These are phyloP conservation scores for Oxyria digyna DNA, from an alignment of 148 eudicot species.

Conservation along the genomic window DNA sequence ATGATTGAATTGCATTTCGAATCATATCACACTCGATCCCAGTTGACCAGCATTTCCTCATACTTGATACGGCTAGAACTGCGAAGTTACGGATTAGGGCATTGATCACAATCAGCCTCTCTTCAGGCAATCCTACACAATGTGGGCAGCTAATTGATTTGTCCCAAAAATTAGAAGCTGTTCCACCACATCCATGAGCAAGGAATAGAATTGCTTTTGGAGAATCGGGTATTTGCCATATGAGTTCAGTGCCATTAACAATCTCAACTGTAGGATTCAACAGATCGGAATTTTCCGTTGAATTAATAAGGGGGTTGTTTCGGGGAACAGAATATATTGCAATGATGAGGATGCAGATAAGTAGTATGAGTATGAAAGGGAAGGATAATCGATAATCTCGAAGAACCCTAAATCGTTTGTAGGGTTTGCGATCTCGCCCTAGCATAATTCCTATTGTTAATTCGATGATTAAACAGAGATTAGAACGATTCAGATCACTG, in stretches of 20 bases:
- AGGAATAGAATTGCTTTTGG: slow-evolving; percentile 67
- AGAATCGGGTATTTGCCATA: slow-evolving; percentile 69
- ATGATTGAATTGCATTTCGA: slow-evolving; percentile 35
- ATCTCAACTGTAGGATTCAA: slow-evolving; percentile 38
- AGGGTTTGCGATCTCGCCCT: slow-evolving; percentile 2
- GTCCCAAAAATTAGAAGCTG: slow-evolving; percentile 71
- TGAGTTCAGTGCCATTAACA: slow-evolving; percentile 48
- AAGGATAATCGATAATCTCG: neutral
- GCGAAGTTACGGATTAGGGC: slow-evolving; percentile 60
- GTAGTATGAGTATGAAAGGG: neutral
- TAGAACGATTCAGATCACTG: neutral
- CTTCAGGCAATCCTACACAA: slow-evolving; percentile 90
- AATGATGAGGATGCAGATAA: neutral
- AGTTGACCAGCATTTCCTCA: slow-evolving; percentile 60
- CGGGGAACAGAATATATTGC: neutral
- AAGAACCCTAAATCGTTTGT: neutral
- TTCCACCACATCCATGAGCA: slow-evolving; percentile 88
- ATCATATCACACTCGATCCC: slow-evolving; percentile 37
- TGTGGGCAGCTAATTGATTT: slow-evolving; percentile 33
- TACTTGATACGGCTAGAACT: slow-evolving; percentile 57
- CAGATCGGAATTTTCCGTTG: neutral
- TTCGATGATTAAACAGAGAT: neutral
- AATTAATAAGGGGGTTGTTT: neutral
- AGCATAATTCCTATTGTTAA: neutral
- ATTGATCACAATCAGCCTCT: slow-evolving; percentile 48